phyloP scores from a whole-genome alignment of 495 filamentous ascomycete genomes.

The Symbiotaphrina buchneri region DNA sequence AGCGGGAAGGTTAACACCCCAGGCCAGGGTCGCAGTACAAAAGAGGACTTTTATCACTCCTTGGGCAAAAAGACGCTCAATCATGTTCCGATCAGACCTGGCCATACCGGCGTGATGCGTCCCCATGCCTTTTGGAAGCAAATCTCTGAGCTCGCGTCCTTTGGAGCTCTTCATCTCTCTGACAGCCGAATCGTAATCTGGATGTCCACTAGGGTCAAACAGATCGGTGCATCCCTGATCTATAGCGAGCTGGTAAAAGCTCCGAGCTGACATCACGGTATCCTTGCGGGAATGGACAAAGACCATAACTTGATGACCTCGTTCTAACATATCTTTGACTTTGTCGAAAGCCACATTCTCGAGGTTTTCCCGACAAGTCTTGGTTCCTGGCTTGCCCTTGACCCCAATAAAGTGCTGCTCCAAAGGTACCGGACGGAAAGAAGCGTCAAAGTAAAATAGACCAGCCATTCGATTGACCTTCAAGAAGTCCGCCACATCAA shows the following conservation, averaged over 20 bases:
- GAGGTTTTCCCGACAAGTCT: constrained; percentile 64
- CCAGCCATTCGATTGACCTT: constrained; percentile 87
- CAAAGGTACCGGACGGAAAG: constrained; percentile 86
- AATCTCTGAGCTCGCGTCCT: constrained; percentile 64
- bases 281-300: constrained; percentile 96
- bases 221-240: constrained; percentile 58
- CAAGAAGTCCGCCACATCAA: constrained; percentile 90
- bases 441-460: constrained; percentile 90
- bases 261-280: constrained; percentile 69
- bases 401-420: constrained; percentile 96
- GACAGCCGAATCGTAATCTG: constrained; percentile 46
- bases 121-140: constrained; percentile 75
- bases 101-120: constrained; percentile 95
- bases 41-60: constrained; percentile 88
- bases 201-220: constrained; percentile 54
- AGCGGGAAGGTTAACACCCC: constrained; percentile 97
- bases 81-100: constrained; percentile 75
- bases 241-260: constrained; percentile 63
- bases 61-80: constrained; percentile 73
- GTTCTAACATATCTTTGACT: constrained; percentile 74
- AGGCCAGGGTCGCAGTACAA: constrained; percentile 93
- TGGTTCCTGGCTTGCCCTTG: constrained; percentile 69
- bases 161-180: constrained; percentile 65
- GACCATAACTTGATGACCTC: constrained; percentile 90
- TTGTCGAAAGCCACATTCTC: constrained; percentile 78